Evolutionary conservation across 2,329 filamentous ascomycete species (phyloP).

Genomic region (Hypomyces perniciosus): DNA sequence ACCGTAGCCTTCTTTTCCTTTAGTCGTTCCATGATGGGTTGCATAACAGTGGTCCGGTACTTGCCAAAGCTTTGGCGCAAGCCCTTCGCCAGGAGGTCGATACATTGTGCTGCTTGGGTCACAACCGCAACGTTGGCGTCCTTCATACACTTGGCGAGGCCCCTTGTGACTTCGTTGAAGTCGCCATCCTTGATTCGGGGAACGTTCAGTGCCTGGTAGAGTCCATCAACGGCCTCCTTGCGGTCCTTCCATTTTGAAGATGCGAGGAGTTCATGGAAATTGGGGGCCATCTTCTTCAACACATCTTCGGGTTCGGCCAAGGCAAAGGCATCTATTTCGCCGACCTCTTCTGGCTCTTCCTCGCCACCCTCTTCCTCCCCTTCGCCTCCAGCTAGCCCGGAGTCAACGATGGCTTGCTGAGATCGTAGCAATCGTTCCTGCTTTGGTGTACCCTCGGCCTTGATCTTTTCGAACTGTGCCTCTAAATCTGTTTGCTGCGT

Average conservation of each 20-base stretch:
- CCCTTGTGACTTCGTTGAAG: slow-evolving; percentile 76
- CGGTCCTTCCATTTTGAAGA: slow-evolving; percentile 98
- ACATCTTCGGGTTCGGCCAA: slow-evolving; percentile 85
- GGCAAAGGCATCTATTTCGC: slow-evolving; percentile 73
- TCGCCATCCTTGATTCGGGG: slow-evolving; percentile 88
- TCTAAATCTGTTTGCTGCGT: slow-evolving; percentile 94
- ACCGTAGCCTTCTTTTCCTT: slow-evolving; percentile 96
- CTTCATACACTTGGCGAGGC: slow-evolving; percentile 94
- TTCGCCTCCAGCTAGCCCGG: slow-evolving; percentile 57
- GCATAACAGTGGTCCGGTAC: slow-evolving; percentile 74
- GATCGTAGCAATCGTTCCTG: slow-evolving; percentile 83
- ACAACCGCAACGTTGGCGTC: slow-evolving; percentile 96
- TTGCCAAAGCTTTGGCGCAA: slow-evolving; percentile 71
- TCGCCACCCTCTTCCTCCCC: slow-evolving; percentile 53
- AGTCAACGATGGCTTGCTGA: slow-evolving; percentile 77
- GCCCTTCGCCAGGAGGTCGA: slow-evolving; percentile 83
- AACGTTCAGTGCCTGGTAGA: slow-evolving; percentile 71
- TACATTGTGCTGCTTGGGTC: slow-evolving; percentile 85
- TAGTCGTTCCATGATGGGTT: slow-evolving; percentile 86
- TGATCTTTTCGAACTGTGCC: slow-evolving; percentile 88
- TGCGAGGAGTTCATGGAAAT: slow-evolving; percentile 75
- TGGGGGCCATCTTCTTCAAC: slow-evolving; percentile 69
- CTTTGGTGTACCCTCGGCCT: slow-evolving; percentile 78
- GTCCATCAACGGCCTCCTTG: slow-evolving; percentile 84
- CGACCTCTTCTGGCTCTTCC: slow-evolving; percentile 42